A percentile compares a stretch with the other conserved stretches of the same genome.
These are phyloP conservation scores for Backusella tuberculispora DNA, from an alignment of 192 early-diverging fungal genomes.

Conservation along the genomic window DNA sequence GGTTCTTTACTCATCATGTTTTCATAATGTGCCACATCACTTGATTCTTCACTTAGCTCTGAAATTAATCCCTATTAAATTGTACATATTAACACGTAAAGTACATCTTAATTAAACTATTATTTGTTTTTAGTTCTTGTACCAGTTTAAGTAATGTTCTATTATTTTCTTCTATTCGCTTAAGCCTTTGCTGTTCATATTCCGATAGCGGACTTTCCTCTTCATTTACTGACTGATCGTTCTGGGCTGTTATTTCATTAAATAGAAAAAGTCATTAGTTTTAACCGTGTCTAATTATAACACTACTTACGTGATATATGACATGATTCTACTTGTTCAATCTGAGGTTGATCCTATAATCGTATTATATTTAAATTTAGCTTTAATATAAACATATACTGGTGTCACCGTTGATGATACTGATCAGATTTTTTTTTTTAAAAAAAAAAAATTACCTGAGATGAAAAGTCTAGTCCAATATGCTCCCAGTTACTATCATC, in stretches of 20 bases:
- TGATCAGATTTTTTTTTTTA: neutral
- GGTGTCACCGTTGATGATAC: too few species aligned
- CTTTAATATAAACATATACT: neutral
- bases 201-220: conserved; percentile 53
- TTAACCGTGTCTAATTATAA: neutral
- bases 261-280: neutral
- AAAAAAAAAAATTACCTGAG: conserved; percentile 17
- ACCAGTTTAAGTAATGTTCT: conserved; percentile 60
- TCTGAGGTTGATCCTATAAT: conserved; percentile 7
- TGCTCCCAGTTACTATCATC: conserved; percentile 84
- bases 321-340: neutral
- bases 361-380: neutral
- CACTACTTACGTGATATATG: neutral
- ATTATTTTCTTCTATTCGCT: conserved; percentile 66
- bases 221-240: conserved; percentile 2
- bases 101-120: neutral
- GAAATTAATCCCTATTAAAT: conserved; percentile 68
- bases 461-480: conserved; percentile 57
- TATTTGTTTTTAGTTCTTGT: neutral
- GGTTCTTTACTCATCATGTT: conserved; percentile 59
- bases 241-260: neutral
- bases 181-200: conserved; percentile 60
- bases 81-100: neutral
- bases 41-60: conserved; percentile 79
- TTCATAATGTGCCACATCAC: conserved; percentile 69